phyloP scores from a whole-genome alignment of 768 basidiomycete species.

The Dioszegia aurantiaca region DNA sequence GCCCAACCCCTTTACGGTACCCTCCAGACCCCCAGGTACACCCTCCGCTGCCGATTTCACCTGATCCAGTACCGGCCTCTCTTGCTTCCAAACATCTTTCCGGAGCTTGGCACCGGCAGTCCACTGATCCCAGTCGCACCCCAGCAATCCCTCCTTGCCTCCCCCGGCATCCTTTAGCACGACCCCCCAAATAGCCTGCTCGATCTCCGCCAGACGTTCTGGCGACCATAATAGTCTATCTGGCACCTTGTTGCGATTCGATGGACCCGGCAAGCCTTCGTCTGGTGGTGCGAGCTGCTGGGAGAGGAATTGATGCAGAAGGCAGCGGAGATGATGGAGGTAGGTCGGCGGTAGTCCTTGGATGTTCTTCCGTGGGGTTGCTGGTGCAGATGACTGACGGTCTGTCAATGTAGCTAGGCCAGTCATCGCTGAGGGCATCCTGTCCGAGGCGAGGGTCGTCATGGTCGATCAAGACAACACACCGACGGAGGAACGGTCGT shows the following conservation, averaged over 20 bases:
- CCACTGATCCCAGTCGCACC: constrained; percentile 32
- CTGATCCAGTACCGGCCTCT: background rate
- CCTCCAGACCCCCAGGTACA: background rate
- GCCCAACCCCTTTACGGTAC: constrained; percentile 4
- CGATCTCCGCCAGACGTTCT: constrained; percentile 18
- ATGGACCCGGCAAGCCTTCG: constrained; percentile 22
- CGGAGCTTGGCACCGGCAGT: constrained; percentile 15
- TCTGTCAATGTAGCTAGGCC: too few species aligned
- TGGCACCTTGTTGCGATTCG: constrained; percentile 4
- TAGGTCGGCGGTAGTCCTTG: constrained; percentile 38
- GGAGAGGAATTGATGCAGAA: constrained; percentile 39
- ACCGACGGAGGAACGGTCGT: too few species aligned
- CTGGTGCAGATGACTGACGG: too few species aligned
- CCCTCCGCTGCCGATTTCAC: background rate
- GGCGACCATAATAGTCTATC: constrained; percentile 29
- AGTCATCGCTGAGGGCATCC: too few species aligned
- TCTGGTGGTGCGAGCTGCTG: constrained; percentile 24
- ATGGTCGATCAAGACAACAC: too few species aligned
- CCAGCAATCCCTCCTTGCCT: constrained; percentile 18
- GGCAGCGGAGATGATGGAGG: constrained; percentile 26
- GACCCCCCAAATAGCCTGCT: constrained; percentile 33
- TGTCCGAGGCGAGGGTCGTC: too few species aligned
- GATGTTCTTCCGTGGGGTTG: constrained; percentile 30
- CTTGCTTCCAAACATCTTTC: constrained; percentile 19
- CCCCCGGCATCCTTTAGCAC: constrained; percentile 11